Evolutionary conservation across 1,284 basidiomycete genomes (phyloP).

Genomic region (Filobasidium uniguttulatum): DNA sequence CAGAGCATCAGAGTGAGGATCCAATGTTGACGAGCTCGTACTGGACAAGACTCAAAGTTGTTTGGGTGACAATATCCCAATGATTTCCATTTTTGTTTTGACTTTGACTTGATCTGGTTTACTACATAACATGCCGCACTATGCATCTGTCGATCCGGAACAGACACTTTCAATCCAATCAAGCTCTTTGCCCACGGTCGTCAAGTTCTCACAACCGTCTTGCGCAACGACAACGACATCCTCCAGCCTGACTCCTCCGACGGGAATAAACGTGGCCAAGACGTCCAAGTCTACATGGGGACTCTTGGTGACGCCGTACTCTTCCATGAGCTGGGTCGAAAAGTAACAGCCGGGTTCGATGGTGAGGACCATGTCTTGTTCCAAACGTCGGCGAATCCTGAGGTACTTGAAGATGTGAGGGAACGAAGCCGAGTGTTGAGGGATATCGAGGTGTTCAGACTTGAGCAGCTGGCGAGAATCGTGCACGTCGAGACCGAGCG

Average conservation of each 20-base stretch:
- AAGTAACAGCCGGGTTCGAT: slow-evolving; percentile 82
- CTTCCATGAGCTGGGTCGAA: slow-evolving; percentile 57
- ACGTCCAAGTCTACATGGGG: slow-evolving; percentile 56
- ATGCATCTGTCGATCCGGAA: too few relatives aligned
- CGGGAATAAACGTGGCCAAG: slow-evolving; percentile 55
- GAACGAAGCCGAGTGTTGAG: slow-evolving; percentile 36
- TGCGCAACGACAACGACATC: slow-evolving; percentile 65
- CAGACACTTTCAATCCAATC: slow-evolving; percentile 65
- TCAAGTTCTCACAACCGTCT: slow-evolving; percentile 58
- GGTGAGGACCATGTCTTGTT: slow-evolving; percentile 61
- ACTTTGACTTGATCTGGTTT: too few relatives aligned
- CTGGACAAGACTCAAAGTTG: too few relatives aligned
- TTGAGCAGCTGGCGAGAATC: slow-evolving; percentile 38
- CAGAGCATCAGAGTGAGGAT: too few relatives aligned
- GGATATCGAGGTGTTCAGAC: slow-evolving; percentile 20
- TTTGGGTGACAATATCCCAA: too few relatives aligned
- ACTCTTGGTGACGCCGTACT: slow-evolving; percentile 45
- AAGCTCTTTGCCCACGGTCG: slow-evolving; percentile 61
- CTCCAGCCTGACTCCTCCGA: slow-evolving; percentile 81
- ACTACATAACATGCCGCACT: too few relatives aligned
- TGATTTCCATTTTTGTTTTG: too few relatives aligned
- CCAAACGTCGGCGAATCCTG: slow-evolving; percentile 55
- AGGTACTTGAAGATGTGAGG: slow-evolving; percentile 61
- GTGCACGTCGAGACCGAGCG: slow-evolving; percentile 76
- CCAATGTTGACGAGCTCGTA: too few relatives aligned